Evolutionary conservation across 176 grass and related monocot genomes (phyloP).

Genomic region (Aegilops longissima): DNA sequence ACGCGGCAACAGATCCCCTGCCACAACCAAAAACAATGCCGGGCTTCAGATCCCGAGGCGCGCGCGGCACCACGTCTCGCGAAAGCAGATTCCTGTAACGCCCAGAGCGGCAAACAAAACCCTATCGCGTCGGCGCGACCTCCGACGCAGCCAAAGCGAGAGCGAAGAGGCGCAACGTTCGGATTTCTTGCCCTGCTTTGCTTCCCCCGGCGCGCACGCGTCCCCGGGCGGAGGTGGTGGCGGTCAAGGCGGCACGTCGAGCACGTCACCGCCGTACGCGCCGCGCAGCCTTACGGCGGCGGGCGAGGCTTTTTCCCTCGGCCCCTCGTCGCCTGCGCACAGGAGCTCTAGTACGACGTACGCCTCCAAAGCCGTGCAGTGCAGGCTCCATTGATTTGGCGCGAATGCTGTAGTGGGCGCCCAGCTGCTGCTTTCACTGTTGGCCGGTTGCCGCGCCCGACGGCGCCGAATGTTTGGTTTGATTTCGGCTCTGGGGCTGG

Average conservation of each 20-base stretch:
- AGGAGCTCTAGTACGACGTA: background rate
- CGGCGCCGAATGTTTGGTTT: background rate
- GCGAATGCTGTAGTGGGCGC: background rate
- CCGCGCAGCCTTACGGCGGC: constrained; percentile 18
- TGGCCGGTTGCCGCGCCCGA: background rate
- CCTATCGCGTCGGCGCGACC: constrained; percentile 13
- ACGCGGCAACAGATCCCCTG: background rate
- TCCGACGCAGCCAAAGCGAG: constrained; percentile 1
- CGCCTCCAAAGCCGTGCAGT: constrained; percentile 24
- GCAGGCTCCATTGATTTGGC: background rate
- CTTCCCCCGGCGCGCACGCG: background rate
- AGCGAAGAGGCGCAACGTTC: background rate
- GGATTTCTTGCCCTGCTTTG: background rate
- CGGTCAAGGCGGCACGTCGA: constrained; percentile 38
- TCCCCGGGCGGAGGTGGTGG: constrained; percentile 3
- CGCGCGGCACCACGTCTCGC: constrained; percentile 9
- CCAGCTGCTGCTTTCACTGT: background rate
- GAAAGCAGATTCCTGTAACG: constrained; percentile 23
- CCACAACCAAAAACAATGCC: background rate
- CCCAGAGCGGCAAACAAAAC: background rate
- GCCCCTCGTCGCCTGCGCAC: background rate
- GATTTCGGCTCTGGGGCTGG: background rate
- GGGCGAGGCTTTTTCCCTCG: background rate
- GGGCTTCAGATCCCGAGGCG: constrained; percentile 38
- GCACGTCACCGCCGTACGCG: constrained; percentile 27